These are phyloP conservation scores for Incumbomyces delicatus DNA, from an alignment of 2,329 filamentous ascomycete genomes.

Conservation along the genomic window DNA sequence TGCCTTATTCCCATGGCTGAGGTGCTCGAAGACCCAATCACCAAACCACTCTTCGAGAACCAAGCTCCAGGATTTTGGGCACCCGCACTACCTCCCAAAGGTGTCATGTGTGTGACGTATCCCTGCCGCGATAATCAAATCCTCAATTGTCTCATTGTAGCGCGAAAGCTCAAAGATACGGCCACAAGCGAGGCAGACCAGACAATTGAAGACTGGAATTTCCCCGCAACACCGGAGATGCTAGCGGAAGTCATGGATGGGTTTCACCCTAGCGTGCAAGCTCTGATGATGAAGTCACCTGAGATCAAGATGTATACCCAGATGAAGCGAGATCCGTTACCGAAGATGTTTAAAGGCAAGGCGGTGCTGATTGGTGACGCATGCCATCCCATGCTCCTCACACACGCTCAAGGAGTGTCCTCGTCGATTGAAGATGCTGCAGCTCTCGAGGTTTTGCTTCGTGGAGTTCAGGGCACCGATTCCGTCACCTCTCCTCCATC, in stretches of 20 bases:
- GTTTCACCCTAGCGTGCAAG: slow-evolving; percentile 18
- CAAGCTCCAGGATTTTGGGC: slow-evolving; percentile 20
- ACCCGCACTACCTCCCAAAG: slow-evolving; percentile 18
- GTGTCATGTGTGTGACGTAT: slow-evolving; percentile 21
- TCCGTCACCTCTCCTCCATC: slow-evolving; percentile 11
- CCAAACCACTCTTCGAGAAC: slow-evolving; percentile 17
- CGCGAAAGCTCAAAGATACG: slow-evolving; percentile 16
- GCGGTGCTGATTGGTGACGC: slow-evolving; percentile 57
- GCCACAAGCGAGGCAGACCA: slow-evolving; percentile 16
- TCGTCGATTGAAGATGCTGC: slow-evolving; percentile 21
- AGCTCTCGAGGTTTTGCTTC: slow-evolving; percentile 18
- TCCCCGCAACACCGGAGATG: slow-evolving; percentile 19
- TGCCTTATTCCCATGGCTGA: slow-evolving; percentile 21
- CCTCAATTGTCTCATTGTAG: slow-evolving; percentile 19
- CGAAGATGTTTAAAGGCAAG: slow-evolving; percentile 42
- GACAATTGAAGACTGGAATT: slow-evolving; percentile 21
- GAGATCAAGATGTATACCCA: slow-evolving; percentile 21
- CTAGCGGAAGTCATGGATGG: slow-evolving; percentile 17
- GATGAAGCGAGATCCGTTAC: slow-evolving; percentile 19
- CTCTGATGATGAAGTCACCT: slow-evolving; percentile 17
- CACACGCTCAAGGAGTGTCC: slow-evolving; percentile 19
- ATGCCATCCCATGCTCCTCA: slow-evolving; percentile 18
- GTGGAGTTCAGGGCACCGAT: slow-evolving; percentile 11
- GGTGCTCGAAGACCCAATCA: slow-evolving; percentile 18
- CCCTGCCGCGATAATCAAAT: slow-evolving; percentile 16